These are phyloP conservation scores for Cylindrotheca closterium DNA, from an alignment of 108 stramenopile species.

Conservation along the genomic window DNA sequence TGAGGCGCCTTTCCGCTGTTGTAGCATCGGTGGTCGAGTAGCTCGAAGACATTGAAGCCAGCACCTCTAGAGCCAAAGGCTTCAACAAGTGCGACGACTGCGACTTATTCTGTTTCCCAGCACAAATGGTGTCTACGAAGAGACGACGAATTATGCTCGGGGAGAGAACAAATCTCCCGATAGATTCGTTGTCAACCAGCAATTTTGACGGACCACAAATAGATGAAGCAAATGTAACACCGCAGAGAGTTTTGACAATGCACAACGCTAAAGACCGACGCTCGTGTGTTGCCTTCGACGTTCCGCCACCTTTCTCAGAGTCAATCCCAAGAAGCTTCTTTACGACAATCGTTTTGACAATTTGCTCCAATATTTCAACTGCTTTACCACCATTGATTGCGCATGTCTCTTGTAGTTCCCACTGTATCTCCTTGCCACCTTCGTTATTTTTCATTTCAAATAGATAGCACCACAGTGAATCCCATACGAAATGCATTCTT, in stretches of 20 bases:
- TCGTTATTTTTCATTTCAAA: conserved; percentile 29
- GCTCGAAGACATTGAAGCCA: conserved; percentile 16
- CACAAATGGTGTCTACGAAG: conserved; percentile 65
- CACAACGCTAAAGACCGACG: conserved; percentile 59
- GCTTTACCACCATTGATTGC: conserved; percentile 31
- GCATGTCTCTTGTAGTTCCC: conserved; percentile 27
- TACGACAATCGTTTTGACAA: conserved; percentile 57
- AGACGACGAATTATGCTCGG: conserved; percentile 50
- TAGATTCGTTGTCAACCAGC: conserved; percentile 30
- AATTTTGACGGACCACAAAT: conserved; percentile 49
- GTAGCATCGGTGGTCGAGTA: conserved; percentile 13
- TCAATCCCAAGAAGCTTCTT: conserved; percentile 41
- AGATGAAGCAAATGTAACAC: conserved; percentile 53
- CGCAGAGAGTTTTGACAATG: conserved; percentile 42
- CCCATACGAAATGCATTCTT: conserved; percentile 85
- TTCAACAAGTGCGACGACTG: conserved; percentile 38
- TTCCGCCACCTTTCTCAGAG: conserved; percentile 28
- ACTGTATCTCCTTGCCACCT: conserved; percentile 19
- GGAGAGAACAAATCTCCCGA: conserved; percentile 48
- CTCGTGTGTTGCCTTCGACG: conserved; percentile 55
- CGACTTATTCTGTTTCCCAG: conserved; percentile 37
- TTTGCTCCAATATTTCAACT: conserved; percentile 36
- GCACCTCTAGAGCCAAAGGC: conserved; percentile 38
- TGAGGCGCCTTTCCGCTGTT: conserved; percentile 35
- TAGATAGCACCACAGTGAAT: conserved; percentile 66